These are phyloP conservation scores for Xylaria castorea DNA, from an alignment of 495 filamentous ascomycete genomes.

Conservation along the genomic window DNA sequence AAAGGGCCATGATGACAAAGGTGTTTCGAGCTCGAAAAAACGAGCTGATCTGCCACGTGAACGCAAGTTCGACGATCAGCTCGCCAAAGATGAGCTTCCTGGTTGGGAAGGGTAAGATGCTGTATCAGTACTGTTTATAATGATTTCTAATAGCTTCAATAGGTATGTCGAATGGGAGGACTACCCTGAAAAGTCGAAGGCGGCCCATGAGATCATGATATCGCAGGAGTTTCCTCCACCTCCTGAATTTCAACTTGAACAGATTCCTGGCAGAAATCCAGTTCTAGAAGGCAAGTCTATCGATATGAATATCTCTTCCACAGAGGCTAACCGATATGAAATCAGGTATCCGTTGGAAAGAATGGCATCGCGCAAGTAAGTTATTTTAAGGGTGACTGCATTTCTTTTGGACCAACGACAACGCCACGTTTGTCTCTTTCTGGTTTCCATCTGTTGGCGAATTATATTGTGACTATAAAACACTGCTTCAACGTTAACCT, in stretches of 20 bases:
- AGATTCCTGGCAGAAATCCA: constrained; percentile 68
- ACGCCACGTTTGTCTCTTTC: not conserved
- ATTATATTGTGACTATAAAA: not conserved
- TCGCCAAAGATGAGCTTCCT: constrained; percentile 29
- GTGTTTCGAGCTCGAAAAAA: constrained; percentile 35
- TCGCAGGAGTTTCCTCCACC: constrained; percentile 62
- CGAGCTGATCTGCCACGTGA: not conserved
- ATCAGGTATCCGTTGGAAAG: constrained; percentile 66
- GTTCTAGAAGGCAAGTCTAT: constrained; percentile 50
- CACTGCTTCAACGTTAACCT: not conserved
- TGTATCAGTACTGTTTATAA: not conserved
- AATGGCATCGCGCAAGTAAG: constrained; percentile 64
- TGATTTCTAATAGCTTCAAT: not conserved
- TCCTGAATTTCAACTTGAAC: constrained; percentile 66
- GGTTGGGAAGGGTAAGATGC: constrained; percentile 41
- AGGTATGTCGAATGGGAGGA: constrained; percentile 73
- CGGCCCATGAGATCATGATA: constrained; percentile 62
- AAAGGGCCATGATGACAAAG: constrained; percentile 36
- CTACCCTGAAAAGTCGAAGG: constrained; percentile 68
- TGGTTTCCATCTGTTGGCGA: not conserved
- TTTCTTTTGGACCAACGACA: not conserved
- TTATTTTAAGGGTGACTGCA: not conserved
- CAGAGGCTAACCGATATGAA: not conserved
- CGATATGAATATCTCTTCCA: not conserved
- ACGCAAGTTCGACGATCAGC: constrained; percentile 27